Conservation (phyloP, 148 eudicot species). For the Spergularia marina region DNA sequence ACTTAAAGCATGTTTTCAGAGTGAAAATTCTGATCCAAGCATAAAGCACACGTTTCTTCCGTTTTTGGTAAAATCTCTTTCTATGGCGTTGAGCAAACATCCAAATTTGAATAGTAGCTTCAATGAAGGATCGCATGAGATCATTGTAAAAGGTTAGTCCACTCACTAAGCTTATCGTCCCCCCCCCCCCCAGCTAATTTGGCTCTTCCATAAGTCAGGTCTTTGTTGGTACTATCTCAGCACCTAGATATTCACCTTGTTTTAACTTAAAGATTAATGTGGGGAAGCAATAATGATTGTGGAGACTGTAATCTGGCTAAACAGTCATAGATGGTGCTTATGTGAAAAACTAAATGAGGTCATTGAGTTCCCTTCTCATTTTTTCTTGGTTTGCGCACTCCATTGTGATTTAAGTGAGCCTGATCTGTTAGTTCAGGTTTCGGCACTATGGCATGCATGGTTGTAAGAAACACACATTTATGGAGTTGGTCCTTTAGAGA, state of each 20-base stretch:
- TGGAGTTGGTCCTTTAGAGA: not conserved
- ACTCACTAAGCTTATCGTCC: not conserved
- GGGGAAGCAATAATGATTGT: not conserved
- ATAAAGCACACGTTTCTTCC: constrained; percentile 94
- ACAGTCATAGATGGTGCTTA: not conserved
- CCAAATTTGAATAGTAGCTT: constrained; percentile 82
- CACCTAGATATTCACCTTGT: not conserved
- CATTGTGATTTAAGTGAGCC: not conserved
- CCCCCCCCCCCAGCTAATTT: not conserved
- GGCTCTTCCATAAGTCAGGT: not conserved
- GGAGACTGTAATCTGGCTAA: not conserved
- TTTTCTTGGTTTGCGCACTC: not conserved
- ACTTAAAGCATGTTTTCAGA: constrained; percentile 76
- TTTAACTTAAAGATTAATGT: not conserved
- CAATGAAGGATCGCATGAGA: constrained; percentile 59
- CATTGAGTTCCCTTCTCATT: not conserved
- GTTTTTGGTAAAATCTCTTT: constrained; percentile 72
- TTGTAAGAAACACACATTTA: not conserved
- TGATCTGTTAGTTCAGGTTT: constrained; percentile 5
- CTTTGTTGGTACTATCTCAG: not conserved
- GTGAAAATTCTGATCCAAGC: constrained; percentile 66
- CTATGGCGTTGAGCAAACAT: constrained; percentile 69
- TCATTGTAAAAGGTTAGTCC: constrained; percentile 68
- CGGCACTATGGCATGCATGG: not conserved
- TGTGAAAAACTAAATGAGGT: not conserved